phyloP scores from a whole-genome alignment of 345 rosid genomes.

The Aquilaria yunnanensis region DNA sequence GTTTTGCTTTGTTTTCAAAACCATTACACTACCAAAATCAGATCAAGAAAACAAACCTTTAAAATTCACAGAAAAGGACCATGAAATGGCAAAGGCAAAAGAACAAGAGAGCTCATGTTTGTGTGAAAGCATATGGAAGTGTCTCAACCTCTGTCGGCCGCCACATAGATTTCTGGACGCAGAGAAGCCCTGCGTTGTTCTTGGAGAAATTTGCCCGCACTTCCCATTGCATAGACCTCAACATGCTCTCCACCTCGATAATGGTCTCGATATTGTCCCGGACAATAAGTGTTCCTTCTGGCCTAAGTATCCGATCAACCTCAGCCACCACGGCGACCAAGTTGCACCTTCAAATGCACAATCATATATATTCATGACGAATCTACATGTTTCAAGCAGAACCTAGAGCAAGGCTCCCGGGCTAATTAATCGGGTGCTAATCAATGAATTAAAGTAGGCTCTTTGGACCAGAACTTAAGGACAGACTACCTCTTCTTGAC shows the following conservation, averaged over 20 bases:
- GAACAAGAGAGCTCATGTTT: conserved; percentile 3
- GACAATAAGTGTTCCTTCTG: conserved; percentile 80
- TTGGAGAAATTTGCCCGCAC: conserved; percentile 71
- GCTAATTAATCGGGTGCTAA: background rate
- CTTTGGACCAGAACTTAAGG: background rate
- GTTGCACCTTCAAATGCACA: conserved; percentile 47
- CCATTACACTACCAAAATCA: background rate
- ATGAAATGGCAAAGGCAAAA: conserved; percentile 4
- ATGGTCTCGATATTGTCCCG: conserved; percentile 63
- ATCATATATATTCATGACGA: no score
- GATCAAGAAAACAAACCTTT: conserved; percentile 10
- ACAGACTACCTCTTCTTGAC: conserved; percentile 52
- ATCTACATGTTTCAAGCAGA: background rate
- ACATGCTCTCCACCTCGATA: conserved; percentile 49
- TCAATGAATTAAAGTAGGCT: background rate
- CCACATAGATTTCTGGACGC: conserved; percentile 80
- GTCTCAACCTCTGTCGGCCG: conserved; percentile 64
- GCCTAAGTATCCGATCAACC: conserved; percentile 82
- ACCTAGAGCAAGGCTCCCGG: background rate
- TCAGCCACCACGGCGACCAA: conserved; percentile 67
- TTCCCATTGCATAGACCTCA: conserved; percentile 72
- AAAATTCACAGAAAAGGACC: conserved; percentile 2
- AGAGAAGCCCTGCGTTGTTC: conserved; percentile 79
- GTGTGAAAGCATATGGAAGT: conserved; percentile 52
- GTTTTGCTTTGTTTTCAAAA: no score